Evolutionary conservation across 805 yeast genomes (phyloP), one percentile per base, ranked within the genome.

Genomic region (Teunomyces gatunensis): DNA sequence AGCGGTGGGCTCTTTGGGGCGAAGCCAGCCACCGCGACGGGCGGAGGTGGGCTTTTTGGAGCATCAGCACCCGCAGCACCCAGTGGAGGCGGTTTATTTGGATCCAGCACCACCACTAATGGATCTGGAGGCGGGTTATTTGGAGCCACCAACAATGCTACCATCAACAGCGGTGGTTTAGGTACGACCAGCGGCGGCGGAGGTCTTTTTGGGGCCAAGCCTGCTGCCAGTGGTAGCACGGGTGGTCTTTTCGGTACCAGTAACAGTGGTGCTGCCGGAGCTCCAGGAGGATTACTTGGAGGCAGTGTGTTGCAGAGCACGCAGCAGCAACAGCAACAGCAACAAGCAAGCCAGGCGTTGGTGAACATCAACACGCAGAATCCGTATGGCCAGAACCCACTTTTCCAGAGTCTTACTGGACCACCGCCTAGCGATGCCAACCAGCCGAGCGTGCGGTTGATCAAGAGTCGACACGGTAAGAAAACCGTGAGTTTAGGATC

Each of bases 381-480:
- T 60, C 96, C 97, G 39, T 91, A 88, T 61, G 96, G 96, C 1
- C 77, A 80, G 42, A 84, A 84, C 56, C 87, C 90, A 5, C 70
- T 91, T 45, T 89, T 87, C 54, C 72, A 67, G 47, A 69, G 75
- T 45, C 63, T 74, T 39, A 62, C 69, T 2, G 69, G 67, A 3
- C 52, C 63, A 7, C 69, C 68, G 15, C 45, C 30, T 18, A 15
- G 20, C 27, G 37, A 30, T 12, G 18, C 62, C 67, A 21, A 69
- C 77, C 3, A 60, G 58, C 72, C 75, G 18, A 46, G 49, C 12
- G 55, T 64, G 5, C 59, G 67, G 2, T 54, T 59, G 39, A 32
- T 59, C 27, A 41, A 55, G 37, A 48, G 49, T 5, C 15, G 29
- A 12, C 25, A 37, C n/a, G 41, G 67, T 42, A 85, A 81, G 64